A percentile compares a stretch with the other conserved stretches of the same genome.
Evolutionary conservation across 129 eudicot genomes (phyloP).

Genomic region (Mikania micrantha): DNA sequence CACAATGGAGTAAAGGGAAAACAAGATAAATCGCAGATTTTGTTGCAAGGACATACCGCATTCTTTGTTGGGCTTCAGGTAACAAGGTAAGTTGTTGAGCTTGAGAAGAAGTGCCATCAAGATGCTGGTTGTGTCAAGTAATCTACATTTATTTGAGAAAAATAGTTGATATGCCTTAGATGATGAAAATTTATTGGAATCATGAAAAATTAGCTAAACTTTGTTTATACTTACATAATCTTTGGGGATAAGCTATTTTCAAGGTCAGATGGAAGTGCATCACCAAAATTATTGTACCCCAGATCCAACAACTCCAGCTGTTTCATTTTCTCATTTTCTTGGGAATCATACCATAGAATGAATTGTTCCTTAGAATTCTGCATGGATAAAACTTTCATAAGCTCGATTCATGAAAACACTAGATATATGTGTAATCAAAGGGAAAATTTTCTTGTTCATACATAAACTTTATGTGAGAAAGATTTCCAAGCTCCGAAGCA

Average conservation of each 20-base stretch:
- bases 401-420: background rate
- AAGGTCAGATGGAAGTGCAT: slow-evolving; percentile 40
- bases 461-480: slow-evolving; percentile 63
- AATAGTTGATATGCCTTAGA: background rate
- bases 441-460: slow-evolving; percentile 24
- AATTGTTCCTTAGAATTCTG: slow-evolving; percentile 74
- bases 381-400: slow-evolving; percentile 1
- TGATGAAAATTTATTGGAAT: background rate
- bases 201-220: background rate
- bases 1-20: background rate
- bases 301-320: slow-evolving; percentile 60
- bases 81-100: slow-evolving; percentile 29
- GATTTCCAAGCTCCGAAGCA: slow-evolving; percentile 54
- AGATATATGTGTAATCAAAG: background rate
- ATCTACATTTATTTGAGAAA: slow-evolving; percentile 35
- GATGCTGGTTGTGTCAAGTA: slow-evolving; percentile 55
- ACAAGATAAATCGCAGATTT: background rate
- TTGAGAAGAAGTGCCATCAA: slow-evolving; percentile 33
- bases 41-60: slow-evolving; percentile 27
- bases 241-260: slow-evolving; percentile 26
- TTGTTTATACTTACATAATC: slow-evolving; percentile 49
- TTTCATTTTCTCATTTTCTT: slow-evolving; percentile 45
- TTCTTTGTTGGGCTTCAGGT: slow-evolving; percentile 32
- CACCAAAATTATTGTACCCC: slow-evolving; percentile 56
- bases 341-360: slow-evolving; percentile 65